Conservation (phyloP, 805 yeast species). For the Saccharomycopsis sp. region DNA sequence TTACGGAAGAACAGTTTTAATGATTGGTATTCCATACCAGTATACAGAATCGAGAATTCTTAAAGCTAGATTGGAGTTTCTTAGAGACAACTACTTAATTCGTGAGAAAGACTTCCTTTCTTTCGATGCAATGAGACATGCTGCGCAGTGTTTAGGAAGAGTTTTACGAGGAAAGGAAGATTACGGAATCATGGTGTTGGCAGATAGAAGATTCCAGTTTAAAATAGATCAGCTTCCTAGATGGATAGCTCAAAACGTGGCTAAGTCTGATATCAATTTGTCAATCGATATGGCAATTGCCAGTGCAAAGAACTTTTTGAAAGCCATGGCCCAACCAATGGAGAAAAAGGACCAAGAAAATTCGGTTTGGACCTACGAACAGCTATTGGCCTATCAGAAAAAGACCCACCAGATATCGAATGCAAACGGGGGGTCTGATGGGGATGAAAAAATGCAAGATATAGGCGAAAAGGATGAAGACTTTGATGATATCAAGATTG, state of each 20-base stretch:
- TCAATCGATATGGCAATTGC: slow-evolving; percentile 98
- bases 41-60: slow-evolving; percentile 94
- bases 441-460: slow-evolving; percentile 24
- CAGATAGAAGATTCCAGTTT: slow-evolving; percentile 85
- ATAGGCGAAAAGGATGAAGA: slow-evolving; percentile 2
- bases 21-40: slow-evolving; percentile 99
- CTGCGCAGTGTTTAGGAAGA: slow-evolving; percentile 97
- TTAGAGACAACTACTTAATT: slow-evolving; percentile 88
- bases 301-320: slow-evolving; percentile 81
- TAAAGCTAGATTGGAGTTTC: slow-evolving; percentile 89
- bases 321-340: slow-evolving; percentile 92
- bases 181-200: slow-evolving; percentile 97
- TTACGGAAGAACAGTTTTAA: slow-evolving; percentile 92
- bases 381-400: slow-evolving; percentile 51
- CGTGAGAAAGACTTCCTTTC: slow-evolving; percentile 91
- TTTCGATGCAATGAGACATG: slow-evolving; percentile 99
- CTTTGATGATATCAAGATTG: slow-evolving; percentile 7
- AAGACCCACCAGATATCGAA: slow-evolving; percentile 33
- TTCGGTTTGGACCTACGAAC: slow-evolving; percentile 83
- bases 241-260: slow-evolving; percentile 92
- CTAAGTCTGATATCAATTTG: slow-evolving; percentile 85
- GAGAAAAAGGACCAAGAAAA: slow-evolving; percentile 85
- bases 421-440: slow-evolving; percentile 22
- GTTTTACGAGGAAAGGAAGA: slow-evolving; percentile 97
- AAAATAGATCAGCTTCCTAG: slow-evolving; percentile 87